Conservation (phyloP, 148 eudicot species). For the Rhododendron griersonianum region DNA sequence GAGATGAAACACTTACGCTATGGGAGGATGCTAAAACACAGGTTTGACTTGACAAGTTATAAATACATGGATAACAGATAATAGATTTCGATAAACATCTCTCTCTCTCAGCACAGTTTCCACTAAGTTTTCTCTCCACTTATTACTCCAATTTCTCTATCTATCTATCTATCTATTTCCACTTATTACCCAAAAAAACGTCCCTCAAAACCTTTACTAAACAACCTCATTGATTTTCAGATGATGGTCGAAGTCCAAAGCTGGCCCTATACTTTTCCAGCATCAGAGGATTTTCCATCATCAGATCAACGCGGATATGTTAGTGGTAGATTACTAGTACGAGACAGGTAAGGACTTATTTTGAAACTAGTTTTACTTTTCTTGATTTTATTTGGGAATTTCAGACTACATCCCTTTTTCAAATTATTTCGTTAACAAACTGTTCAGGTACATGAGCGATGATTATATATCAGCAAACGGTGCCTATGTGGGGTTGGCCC, state of each 20-base stretch:
- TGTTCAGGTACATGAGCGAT: constrained; percentile 34
- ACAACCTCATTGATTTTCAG: constrained; percentile 21
- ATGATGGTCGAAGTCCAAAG: constrained; percentile 45
- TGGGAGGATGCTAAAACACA: constrained; percentile 92
- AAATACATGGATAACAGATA: not conserved
- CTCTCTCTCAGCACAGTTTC: too few relatives aligned
- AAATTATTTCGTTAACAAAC: not conserved
- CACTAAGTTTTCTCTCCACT: too few relatives aligned
- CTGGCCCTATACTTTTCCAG: constrained; percentile 89
- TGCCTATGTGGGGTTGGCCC: constrained; percentile 82
- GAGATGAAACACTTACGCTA: constrained; percentile 51
- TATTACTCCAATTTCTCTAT: too few relatives aligned
- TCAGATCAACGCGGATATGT: constrained; percentile 62
- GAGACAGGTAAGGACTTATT: constrained; percentile 45
- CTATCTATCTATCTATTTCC: too few relatives aligned
- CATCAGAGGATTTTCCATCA: constrained; percentile 71
- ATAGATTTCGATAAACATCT: not conserved
- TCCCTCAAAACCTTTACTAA: too few relatives aligned
- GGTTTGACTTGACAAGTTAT: constrained; percentile 30
- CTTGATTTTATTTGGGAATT: not conserved
- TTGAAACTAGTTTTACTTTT: not conserved
- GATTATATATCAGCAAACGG: constrained; percentile 49
- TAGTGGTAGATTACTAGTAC: constrained; percentile 59
- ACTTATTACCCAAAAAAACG: too few relatives aligned
- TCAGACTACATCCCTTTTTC: not conserved